Evolutionary conservation across 768 basidiomycete genomes (phyloP).

Genomic region (Coprinopsis marcescibilis): DNA sequence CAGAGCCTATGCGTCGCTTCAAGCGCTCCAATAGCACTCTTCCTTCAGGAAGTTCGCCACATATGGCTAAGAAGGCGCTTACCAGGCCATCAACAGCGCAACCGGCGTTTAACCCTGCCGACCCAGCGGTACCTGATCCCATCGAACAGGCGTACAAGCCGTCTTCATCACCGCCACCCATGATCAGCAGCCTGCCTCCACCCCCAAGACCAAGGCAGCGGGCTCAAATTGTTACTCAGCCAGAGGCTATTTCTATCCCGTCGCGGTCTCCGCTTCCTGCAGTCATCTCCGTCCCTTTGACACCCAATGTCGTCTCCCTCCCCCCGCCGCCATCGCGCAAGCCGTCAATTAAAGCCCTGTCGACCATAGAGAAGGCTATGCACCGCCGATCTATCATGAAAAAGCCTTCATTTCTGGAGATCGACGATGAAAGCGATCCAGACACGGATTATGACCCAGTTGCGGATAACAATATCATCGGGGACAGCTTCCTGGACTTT

Average conservation of each 20-base stretch:
- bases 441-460: slow-evolving; percentile 22
- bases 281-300: too few species aligned
- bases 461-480: slow-evolving; percentile 14
- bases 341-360: not conserved
- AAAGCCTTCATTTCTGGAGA: slow-evolving; percentile 71
- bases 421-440: slow-evolving; percentile 45
- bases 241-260: not conserved
- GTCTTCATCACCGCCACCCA: slow-evolving; percentile 21
- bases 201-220: slow-evolving; percentile 40
- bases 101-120: slow-evolving; percentile 4
- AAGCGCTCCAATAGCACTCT: slow-evolving; percentile 9
- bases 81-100: slow-evolving; percentile 7
- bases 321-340: slow-evolving; percentile 30
- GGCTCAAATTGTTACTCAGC: slow-evolving; percentile 19
- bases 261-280: not conserved
- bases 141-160: slow-evolving; percentile 15
- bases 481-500: slow-evolving; percentile 46
- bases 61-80: slow-evolving; percentile 6
- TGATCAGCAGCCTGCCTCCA: slow-evolving; percentile 49
- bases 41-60: slow-evolving; percentile 6
- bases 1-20: not conserved
- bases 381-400: slow-evolving; percentile 51
- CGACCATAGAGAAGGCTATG: slow-evolving; percentile 14
- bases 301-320: slow-evolving; percentile 18
- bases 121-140: slow-evolving; percentile 6